These are phyloP conservation scores for Calocybe gangraenosa DNA, from an alignment of 768 basidiomycete genomes.

Conservation along the genomic window DNA sequence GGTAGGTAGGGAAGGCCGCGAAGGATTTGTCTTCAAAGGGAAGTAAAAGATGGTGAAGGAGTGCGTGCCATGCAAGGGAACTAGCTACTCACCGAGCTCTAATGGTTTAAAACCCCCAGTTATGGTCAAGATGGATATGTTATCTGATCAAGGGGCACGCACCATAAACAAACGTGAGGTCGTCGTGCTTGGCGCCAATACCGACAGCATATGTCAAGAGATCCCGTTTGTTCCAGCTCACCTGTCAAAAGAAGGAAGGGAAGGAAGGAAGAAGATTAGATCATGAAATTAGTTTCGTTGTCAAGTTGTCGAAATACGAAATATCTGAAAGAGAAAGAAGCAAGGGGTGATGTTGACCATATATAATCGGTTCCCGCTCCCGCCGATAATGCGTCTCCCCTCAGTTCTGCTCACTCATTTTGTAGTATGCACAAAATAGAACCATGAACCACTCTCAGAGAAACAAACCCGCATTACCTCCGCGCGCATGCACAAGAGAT, in stretches of 20 bases:
- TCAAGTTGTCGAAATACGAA: no score
- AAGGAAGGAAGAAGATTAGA: no score
- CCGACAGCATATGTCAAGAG: conserved; percentile 75
- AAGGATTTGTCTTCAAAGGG: conserved; percentile 53
- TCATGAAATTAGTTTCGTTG: no score
- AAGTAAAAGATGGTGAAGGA: neutral
- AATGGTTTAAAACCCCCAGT: neutral
- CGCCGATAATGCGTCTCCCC: no score
- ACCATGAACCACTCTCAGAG: no score
- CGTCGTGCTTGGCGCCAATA: conserved; percentile 76
- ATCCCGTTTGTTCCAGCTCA: conserved; percentile 83
- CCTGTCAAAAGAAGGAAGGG: conserved; percentile 42
- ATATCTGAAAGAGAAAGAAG: no score
- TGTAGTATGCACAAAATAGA: no score
- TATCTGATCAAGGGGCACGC: conserved; percentile 11
- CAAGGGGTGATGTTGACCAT: no score
- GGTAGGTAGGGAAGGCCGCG: conserved; percentile 80
- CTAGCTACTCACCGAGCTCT: conserved; percentile 48
- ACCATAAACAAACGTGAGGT: conserved; percentile 73
- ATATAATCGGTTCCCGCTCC: no score
- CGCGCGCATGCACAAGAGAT: no score
- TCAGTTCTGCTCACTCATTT: no score
- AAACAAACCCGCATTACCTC: no score
- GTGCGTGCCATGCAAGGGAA: neutral
- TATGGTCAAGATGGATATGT: neutral